Evolutionary conservation across 2,329 filamentous ascomycete species (phyloP), one percentile per base, ranked within the genome.

Genomic region (Colletotrichum paranaense): DNA sequence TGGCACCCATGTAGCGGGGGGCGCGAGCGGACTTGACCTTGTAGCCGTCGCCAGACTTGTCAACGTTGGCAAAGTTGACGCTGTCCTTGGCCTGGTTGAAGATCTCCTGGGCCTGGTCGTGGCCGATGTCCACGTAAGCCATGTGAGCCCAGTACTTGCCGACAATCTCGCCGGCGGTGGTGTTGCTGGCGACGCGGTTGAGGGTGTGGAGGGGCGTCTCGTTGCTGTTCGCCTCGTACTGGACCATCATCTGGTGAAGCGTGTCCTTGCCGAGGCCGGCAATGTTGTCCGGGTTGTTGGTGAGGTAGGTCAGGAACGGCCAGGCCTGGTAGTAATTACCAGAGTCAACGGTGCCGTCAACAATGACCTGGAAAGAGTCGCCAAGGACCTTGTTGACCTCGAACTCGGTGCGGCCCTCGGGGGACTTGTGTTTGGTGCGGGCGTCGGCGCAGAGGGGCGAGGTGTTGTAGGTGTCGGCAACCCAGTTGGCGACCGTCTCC

Each of bases 281-380:
- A 67, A 83, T 84, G 28, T 81, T 77, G 75, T 88, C 86, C 0
- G 82, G 86, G 77, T 88, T 88, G 75, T 85, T 83, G 52, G 84
- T 84, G 64, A 88, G 78, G 77, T 87, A 88, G 1, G 83, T 78
- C 38, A 88, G 77, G 74, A 88, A 87, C 0, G 87, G 87, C 86
- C 86, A 89, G 3, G 86, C 84, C 73, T 88, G 81, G 78, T 89
- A 88, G 76, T 88, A 86, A 78, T 88, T 88, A 14, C 83, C 86
- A 2, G 80, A 78, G 38, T 78, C 77, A 0, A 75, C 73, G 0
- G 82, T 80, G 3, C 84, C 86, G 58, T 88, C 87, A 4, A 88
- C 85, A 4, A 88, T 80, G 28, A 86, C 84, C 73, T 87, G 86
- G 77, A 81, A 84, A 4, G 86, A 85, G 73, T 87, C 83, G 0